Base-by-base conservation (phyloP, 1,139 yeast species). In the Kodamaea sp. region DNA sequence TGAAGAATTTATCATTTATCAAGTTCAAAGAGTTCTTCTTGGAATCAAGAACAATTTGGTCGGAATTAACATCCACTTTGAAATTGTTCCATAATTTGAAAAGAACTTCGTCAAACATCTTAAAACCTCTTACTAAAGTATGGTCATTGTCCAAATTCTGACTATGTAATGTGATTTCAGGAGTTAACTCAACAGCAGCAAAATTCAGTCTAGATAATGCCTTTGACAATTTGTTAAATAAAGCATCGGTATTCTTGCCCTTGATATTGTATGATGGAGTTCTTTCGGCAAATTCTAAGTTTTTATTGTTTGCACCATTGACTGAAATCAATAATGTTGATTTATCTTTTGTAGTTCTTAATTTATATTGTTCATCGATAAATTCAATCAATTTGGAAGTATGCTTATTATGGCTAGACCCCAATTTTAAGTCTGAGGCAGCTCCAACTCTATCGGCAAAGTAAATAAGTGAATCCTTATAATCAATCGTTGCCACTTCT, bases 381-480 rank as follows among this genome's bases (percentile, higher is more conserved):
- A 63, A 60, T 12, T 61, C 53, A 33, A 54, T 62, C 50, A 55
- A 56, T 29, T 44, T 53, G 7, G 56, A 54, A 20, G 54, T 45
- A 32, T 61, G 52, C 7, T 39, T 22, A 23, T 49, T 51, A 31
- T 58, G 56, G 20, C 20, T 15, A 10, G 15, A n/a, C 24, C 67
- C 68, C 34, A 69, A 50, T 29, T 57, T 52, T 43, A 64, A 63
- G 42, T 54, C 57, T 29, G 59, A 62, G 15, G 70, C 61, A 23
- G 66, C 58, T 15, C 64, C 71, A 41, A 70, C 57, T 44, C 62
- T 65, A 44, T 73, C 79, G 29, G 75, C 69, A 44, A 74, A 62
- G 48, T 69, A 39, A 8, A 53, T 44, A 29, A 56, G 48, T 6
- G 62, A 62, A 26, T 56, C 57, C n/a, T 55, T 41, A 25, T 42